A percentile compares a stretch with the other conserved stretches of the same genome.
Conservation (phyloP, 2,329 filamentous ascomycete species). For the Cladophialophora exuberans region DNA sequence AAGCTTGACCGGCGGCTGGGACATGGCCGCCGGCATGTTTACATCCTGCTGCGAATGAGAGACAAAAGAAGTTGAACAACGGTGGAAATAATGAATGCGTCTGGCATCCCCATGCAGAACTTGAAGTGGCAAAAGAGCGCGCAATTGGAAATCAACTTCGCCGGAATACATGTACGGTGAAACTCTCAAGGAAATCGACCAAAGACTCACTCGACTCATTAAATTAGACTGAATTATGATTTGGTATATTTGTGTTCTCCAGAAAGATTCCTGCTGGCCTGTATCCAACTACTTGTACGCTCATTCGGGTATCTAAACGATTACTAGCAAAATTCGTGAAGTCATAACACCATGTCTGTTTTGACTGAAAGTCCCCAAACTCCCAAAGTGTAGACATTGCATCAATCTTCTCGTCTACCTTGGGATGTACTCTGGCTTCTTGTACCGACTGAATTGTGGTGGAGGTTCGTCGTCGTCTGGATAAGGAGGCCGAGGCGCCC, state of each 20-base stretch:
- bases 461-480: conserved; percentile 76
- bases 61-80: neutral
- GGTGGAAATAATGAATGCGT: neutral
- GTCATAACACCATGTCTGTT: conserved; percentile 4
- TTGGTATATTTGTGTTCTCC: no score
- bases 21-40: conserved; percentile 47
- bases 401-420: conserved; percentile 6
- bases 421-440: conserved; percentile 72
- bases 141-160: neutral
- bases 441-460: conserved; percentile 80
- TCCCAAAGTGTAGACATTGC: neutral
- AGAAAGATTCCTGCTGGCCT: no score
- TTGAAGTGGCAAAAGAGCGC: neutral
- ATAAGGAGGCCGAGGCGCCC: conserved; percentile 62
- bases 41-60: conserved; percentile 17
- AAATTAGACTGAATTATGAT: no score
- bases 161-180: neutral
- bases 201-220: no score
- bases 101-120: no score
- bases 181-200: no score
- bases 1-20: conserved; percentile 61
- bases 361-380: neutral
- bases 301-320: conserved; percentile 9
- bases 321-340: conserved; percentile 1
- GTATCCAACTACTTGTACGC: neutral